Evolutionary conservation across 257 asterid genomes (phyloP), one percentile per base, ranked within the genome.

Genomic region (Avicennia marina): DNA sequence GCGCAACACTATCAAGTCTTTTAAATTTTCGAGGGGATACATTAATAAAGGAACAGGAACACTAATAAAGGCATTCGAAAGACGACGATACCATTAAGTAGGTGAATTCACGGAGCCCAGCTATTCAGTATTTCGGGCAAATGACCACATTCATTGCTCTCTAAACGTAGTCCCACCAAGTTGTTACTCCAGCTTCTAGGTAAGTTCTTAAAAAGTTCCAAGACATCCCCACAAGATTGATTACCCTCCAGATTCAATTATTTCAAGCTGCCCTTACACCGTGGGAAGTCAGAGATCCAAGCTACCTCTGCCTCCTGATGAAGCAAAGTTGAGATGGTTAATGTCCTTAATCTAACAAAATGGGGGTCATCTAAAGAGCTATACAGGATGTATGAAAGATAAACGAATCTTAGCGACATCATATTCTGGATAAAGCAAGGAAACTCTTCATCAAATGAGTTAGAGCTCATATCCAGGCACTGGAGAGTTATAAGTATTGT

Each of bases 391-490:
- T 6, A 1, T 3, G 50, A 55, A 21, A 54, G 60, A 54, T 54
- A 46, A 24, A 56, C 51, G 11, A 21, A 26, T 20, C 25, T 12
- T 26, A 57, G 42, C 21, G 36, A 36, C 17, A 18, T 34, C 44
- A 17, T 31, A 16, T 53, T 53, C 16, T 21, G 59, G 43, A 53
- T 26, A 34, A 55, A 36, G 34, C 61, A 55, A 19, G 61, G 48
- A 36, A 55, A 19, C 13, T 55, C 61, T 55, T 49, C 48, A 16
- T 39, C 21, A 2, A 55, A 38, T n/a, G 33, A 38, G 12, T 53
- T 53, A 1, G 0, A 0, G 1, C 45, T 33, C 11, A 53, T 6
- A 53, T 53, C 60, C 6, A 53, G 17, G 45, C 34, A 20, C 40
- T 20, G 44, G 45, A 53, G 17, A 11, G 17, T 32, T 19, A 31